Percentiles rank a stretch among this genome's conserved stretches.
These are phyloP conservation scores for Bidens hawaiensis DNA, from an alignment of 140 eudicot genomes.

Conservation along the genomic window DNA sequence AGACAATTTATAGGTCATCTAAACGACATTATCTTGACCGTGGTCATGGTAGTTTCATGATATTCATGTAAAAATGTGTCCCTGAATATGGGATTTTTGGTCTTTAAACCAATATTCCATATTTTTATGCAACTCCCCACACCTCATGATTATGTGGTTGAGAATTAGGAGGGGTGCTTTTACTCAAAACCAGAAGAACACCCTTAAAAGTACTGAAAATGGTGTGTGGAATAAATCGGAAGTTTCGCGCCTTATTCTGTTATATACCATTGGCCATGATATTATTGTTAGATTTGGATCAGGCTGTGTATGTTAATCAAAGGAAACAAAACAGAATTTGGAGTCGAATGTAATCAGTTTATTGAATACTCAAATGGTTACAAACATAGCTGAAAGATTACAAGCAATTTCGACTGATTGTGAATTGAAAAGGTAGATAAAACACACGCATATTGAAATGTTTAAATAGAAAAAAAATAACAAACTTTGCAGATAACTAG, in stretches of 20 bases:
- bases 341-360: no score
- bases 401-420: no score
- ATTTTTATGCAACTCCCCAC: slow-evolving; percentile 1
- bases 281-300: no score
- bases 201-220: slow-evolving; percentile 1
- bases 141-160: slow-evolving; percentile 20
- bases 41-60: not conserved
- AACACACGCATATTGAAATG: no score
- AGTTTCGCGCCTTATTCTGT: slow-evolving; percentile 11
- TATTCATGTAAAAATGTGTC: not conserved
- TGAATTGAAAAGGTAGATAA: no score
- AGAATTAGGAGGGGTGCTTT: slow-evolving; percentile 16
- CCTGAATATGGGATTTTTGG: slow-evolving; percentile 1
- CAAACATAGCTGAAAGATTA: no score
- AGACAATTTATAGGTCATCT: no score
- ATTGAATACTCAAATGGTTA: no score
- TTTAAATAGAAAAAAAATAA: no score
- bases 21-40: not conserved
- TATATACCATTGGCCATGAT: not conserved
- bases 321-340: no score
- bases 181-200: slow-evolving; percentile 18
- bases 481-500: no score
- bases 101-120: slow-evolving; percentile 13
- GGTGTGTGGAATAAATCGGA: slow-evolving; percentile 10
- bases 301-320: no score